Base-by-base conservation (phyloP, 257 asterid genomes). In the Plantago elongata region DNA sequence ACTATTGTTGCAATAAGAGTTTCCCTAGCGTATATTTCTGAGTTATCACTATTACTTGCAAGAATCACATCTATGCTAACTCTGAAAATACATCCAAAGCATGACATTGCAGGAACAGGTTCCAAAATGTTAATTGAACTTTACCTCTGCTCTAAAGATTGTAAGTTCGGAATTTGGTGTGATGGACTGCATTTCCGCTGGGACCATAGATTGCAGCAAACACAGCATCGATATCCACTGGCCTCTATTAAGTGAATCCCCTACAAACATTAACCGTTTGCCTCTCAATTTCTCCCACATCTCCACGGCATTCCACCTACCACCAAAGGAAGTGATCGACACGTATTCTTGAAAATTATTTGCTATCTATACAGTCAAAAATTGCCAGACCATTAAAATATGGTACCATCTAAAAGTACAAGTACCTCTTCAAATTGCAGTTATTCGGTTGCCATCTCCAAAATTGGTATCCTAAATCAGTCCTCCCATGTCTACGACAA, bases 161-260 rank as follows among this genome's bases (percentile, higher is more conserved):
- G 96, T 83, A 69, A 93, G 96, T 30, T 83, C 95, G 5, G 94
- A 76, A 57, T 93, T 90, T 3, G 96, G 99, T 11, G 99, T 78
- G 66, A 89, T 85, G 60, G 90, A 85, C 64, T 64, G 85, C 71
- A 82, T 82, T 55, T 85, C 75, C 0, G 78, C 59, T 14, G 96
- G 94, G 71, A 93, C 61, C 12, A 60, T 75, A 55, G 95, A 83
- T 43, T 87, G 85, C 79, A 89, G 57, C 77, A 93, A 70, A 69
- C 99, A 93, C 76, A 93, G 50, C 91, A 93, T 71, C 13, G 97
- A 93, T 72, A 93, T 85, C 99, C 99, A 93, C 62, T 93, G 97
- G 54, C 96, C 96, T 82, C 97, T 74, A 61, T 89, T 89, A 57
- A 93, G 65, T 3, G 99, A 93, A 72, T 93, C 99, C 54, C 99